A percentile compares a stretch with the other conserved stretches of the same genome.
phyloP scores from a whole-genome alignment of 1,284 basidiomycete genomes.

The Entoloma clypeatum region DNA sequence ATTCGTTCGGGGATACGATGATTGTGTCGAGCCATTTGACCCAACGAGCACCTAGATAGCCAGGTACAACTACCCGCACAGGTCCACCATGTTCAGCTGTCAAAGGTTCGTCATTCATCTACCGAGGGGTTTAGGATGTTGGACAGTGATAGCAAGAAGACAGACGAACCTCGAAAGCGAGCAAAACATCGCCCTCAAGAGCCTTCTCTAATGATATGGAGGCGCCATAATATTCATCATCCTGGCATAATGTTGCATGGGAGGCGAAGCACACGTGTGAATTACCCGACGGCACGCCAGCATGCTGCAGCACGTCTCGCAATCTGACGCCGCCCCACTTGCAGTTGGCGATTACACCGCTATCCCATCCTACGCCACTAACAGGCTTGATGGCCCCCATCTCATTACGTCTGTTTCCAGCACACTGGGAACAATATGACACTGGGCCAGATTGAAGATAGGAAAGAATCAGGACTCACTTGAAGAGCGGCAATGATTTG shows the following conservation, averaged over 20 bases:
- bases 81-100: conserved; percentile 67
- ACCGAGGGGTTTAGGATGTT: conserved; percentile 8
- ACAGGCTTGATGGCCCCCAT: conserved; percentile 59
- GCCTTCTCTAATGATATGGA: conserved; percentile 55
- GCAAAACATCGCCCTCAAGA: conserved; percentile 46
- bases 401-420: conserved; percentile 63
- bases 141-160: background rate
- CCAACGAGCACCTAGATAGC: conserved; percentile 70
- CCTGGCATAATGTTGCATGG: conserved; percentile 56
- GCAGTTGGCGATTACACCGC: conserved; percentile 61
- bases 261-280: conserved; percentile 60
- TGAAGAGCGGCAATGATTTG: conserved; percentile 56
- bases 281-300: conserved; percentile 35
- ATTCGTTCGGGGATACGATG: conserved; percentile 48
- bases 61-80: conserved; percentile 66
- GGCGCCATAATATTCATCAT: conserved; percentile 57
- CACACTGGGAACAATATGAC: conserved; percentile 46
- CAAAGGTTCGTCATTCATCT: conserved; percentile 67
- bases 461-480: conserved; percentile 35
- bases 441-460: background rate
- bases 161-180: conserved; percentile 62
- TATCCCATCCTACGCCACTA: conserved; percentile 54
- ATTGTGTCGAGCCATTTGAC: conserved; percentile 75
- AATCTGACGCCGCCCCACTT: conserved; percentile 57
- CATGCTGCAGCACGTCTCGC: conserved; percentile 47